Base-by-base conservation (phyloP, 805 yeast genomes). In the Metschnikowia cerradonensis region DNA sequence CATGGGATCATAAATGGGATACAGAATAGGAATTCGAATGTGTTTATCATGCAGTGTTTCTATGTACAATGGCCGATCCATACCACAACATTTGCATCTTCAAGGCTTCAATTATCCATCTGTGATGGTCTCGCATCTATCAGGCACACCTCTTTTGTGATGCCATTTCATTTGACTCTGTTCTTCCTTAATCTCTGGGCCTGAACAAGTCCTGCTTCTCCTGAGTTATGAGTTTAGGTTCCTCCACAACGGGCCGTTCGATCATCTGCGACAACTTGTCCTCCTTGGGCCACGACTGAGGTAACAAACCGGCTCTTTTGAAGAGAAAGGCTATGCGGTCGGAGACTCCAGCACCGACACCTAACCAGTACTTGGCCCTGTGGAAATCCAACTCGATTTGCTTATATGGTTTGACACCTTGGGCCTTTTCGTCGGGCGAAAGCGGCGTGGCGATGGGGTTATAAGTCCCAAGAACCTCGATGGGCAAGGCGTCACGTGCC, bases 331-430 rank as follows among this genome's bases (percentile, higher is more conserved):
- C 78, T 11, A 92, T 96, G 3, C 94, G 75, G 41, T 86, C 90
- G 22, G 92, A 83, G 6, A 97, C 96, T 65, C 88, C 96, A 1
- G 98, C 98, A 11, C 99, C 99, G 17, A 90, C 96, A 61, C 97
- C 96, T 34, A 94, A 73, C 99, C 99, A 94, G 70, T 94, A 94
- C 67, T 90, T 90, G 4, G 96, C 82, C 61, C 97, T 82, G 56
- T 83, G 82, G 64, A 94, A 90, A 65, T 94, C 98, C 35, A 94
- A 72, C 58, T 84, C 79, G 38, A 92, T 80, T 58, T 90, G 90
- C 66, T 94, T 92, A 45, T 79, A 76, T 11, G 91, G 88, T 54
- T 77, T 70, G 37, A 73, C 71, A 10, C 86, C 88, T 19, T 65
- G 66, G 37, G 77, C 80, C 56, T 71, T 72, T 61, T 87, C 89